Evolutionary conservation across 106 monocot species (phyloP).

Genomic region (Dendrobium chrysotoxum): DNA sequence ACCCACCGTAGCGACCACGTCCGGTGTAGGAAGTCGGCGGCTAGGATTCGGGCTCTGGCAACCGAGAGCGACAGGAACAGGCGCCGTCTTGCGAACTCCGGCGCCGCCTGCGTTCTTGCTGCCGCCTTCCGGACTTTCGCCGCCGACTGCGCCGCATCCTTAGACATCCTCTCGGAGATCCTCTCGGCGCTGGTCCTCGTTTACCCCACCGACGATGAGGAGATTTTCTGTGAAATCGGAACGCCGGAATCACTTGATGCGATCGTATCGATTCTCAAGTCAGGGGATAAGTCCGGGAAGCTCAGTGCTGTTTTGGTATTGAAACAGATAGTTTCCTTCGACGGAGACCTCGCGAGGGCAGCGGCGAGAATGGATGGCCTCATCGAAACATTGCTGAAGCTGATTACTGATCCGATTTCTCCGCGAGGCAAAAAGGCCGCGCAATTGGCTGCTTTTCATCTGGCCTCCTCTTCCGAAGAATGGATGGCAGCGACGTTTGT

Average conservation of each 20-base stretch:
- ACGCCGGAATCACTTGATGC: slow-evolving; percentile 25
- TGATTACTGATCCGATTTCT: slow-evolving; percentile 52
- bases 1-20: background rate
- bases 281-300: slow-evolving; percentile 23
- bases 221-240: slow-evolving; percentile 9
- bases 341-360: background rate
- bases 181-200: slow-evolving; percentile 24
- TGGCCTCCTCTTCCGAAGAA: slow-evolving; percentile 19
- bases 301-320: slow-evolving; percentile 30
- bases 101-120: slow-evolving; percentile 23
- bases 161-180: slow-evolving; percentile 32
- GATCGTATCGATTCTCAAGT: slow-evolving; percentile 23
- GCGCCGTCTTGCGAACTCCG: slow-evolving; percentile 11
- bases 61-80: slow-evolving; percentile 45
- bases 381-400: slow-evolving; percentile 28
- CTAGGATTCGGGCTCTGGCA: slow-evolving; percentile 9
- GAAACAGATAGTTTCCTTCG: slow-evolving; percentile 15
- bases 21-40: slow-evolving; percentile 8
- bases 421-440: slow-evolving; percentile 51
- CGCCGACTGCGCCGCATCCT: background rate
- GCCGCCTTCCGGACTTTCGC: slow-evolving; percentile 18
- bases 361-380: slow-evolving; percentile 15
- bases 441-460: slow-evolving; percentile 28
- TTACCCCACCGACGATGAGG: slow-evolving; percentile 37
- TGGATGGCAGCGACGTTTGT: slow-evolving; percentile 12